A percentile compares a stretch with the other conserved stretches of the same genome.
phyloP scores from a whole-genome alignment of 2,329 filamentous ascomycete genomes.

The Exophiala mesophila region DNA sequence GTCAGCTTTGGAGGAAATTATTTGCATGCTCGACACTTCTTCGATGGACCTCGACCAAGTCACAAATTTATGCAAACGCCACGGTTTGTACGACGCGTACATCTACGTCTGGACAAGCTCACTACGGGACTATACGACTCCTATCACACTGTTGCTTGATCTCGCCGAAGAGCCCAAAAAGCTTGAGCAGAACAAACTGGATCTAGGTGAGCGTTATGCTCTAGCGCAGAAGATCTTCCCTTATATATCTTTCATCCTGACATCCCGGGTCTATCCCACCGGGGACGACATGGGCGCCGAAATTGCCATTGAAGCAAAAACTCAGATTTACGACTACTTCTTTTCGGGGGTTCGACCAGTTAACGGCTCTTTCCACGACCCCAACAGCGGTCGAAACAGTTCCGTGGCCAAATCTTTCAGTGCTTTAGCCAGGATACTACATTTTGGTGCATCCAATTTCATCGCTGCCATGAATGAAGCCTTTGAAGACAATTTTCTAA shows the following conservation, averaged over 20 bases:
- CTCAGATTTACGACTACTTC: constrained; percentile 85
- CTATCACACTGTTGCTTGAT: constrained; percentile 66
- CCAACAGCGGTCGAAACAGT: constrained; percentile 1
- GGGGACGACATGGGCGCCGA: constrained; percentile 68
- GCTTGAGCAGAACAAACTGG: neutral
- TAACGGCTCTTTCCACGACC: constrained; percentile 34
- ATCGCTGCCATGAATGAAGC: constrained; percentile 94
- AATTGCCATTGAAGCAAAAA: constrained; percentile 72
- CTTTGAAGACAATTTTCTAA: constrained; percentile 91
- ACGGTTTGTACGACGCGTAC: constrained; percentile 88
- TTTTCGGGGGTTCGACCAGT: constrained; percentile 68
- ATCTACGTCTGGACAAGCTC: constrained; percentile 97
- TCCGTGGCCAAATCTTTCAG: constrained; percentile 68
- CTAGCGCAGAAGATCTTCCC: constrained; percentile 82
- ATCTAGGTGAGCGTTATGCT: constrained; percentile 32
- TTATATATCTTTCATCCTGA: constrained; percentile 87
- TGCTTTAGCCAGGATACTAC: constrained; percentile 75
- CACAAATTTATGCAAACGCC: constrained; percentile 82
- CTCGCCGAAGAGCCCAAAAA: constrained; percentile 6
- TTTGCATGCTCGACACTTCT: constrained; percentile 83
- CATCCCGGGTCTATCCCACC: constrained; percentile 85
- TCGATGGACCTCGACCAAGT: constrained; percentile 94
- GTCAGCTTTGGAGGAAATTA: constrained; percentile 80
- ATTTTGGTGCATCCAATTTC: constrained; percentile 86
- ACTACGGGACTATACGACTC: constrained; percentile 82